Evolutionary conservation across 345 rosid genomes (phyloP), one percentile per base, ranked within the genome.

Genomic region (Aegle marmelos): DNA sequence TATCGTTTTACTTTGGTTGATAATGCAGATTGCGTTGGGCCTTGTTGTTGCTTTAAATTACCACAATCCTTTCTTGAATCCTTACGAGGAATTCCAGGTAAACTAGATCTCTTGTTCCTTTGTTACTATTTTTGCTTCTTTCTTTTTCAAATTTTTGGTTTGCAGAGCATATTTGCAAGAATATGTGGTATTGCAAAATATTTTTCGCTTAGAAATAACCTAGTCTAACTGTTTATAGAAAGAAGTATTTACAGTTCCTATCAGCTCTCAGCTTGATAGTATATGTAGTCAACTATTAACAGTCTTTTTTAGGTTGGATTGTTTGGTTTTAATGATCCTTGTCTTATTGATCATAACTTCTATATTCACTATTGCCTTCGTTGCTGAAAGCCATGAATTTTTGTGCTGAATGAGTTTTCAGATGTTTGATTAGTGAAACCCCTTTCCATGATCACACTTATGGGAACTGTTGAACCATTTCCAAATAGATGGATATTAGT

Each of bases 11-110:
- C 62, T 56, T 56, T 78, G 75, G 67, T 81, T 88, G 85, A 57
- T 21, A 57, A 25, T 83, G 73, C 88, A 95, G 99, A 90, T 95
- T 65, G 90, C 97, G 50, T 83, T 95, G 72, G 99, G 99, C 74
- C 85, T 95, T 48, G 98, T 92, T 82, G 91, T 93, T 81, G 97
- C 97, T 80, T 79, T 95, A 86, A 88, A 95, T 83, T 95, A 95
- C 86, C 93, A 71, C 57, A 92, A 92, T 76, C 99, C 98, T 78
- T 91, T 79, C 84, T 81, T 95, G 82, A 95, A 86, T 81, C 99
- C 98, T 45, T 95, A 89, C 7, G 97, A 93, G 79, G 98, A 93
- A 86, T 95, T 95, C 76, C 99, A 93, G 98, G 99, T 92, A 76
- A 77, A 76, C 27, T 69, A 37, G 66, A 33, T 33, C 66, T 37